Evolutionary conservation across 1,284 basidiomycete genomes (phyloP).

Genomic region (Cystobasidium pallidum): DNA sequence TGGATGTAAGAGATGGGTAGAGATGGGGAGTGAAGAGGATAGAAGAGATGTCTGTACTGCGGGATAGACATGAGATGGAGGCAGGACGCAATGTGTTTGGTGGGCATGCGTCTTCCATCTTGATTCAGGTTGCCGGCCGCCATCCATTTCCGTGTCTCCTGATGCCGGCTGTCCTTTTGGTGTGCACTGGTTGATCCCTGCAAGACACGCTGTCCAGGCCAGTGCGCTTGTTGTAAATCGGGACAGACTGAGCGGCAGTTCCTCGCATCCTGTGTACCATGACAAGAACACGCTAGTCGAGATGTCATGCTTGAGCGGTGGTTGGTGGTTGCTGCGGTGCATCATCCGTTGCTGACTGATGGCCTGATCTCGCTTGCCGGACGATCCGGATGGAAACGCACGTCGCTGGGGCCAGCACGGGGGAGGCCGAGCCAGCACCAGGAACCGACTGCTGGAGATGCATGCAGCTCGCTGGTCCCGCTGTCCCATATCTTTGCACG

Average conservation of each 20-base stretch:
- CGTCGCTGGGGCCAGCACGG: neutral
- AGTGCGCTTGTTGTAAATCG: neutral
- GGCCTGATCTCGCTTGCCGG: conserved; percentile 4
- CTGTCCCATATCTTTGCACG: neutral
- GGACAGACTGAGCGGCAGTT: neutral
- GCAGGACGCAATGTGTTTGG: neutral
- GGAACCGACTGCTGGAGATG: neutral
- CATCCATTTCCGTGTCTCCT: neutral
- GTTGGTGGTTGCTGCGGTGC: neutral
- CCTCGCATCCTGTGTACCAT: no score
- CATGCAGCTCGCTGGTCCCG: neutral
- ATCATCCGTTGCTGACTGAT: conserved; percentile 2
- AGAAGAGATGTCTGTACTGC: neutral
- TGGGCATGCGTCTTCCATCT: neutral
- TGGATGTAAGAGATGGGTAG: neutral
- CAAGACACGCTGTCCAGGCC: neutral
- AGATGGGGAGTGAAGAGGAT: neutral
- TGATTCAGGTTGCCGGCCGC: neutral
- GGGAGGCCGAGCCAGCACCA: neutral
- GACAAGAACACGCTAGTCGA: no score
- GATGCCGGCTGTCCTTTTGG: neutral
- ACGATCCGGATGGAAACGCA: neutral
- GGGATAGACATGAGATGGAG: neutral
- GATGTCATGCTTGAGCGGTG: neutral
- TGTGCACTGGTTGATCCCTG: neutral